phyloP scores from a whole-genome alignment of 2,329 filamentous ascomycete genomes.

The Aureobasidium sp. region DNA sequence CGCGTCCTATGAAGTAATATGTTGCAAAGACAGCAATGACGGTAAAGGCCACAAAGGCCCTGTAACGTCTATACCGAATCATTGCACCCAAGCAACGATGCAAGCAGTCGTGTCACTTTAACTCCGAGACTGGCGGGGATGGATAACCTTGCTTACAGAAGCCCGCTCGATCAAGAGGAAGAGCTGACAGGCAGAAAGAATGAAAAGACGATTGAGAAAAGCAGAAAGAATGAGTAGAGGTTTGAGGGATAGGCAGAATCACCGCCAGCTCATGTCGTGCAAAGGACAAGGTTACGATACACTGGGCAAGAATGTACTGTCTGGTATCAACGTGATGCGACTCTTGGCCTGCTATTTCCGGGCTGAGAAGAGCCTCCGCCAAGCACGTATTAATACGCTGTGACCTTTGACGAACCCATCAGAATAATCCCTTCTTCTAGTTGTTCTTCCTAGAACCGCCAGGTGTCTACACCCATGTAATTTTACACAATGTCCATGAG shows the following conservation, averaged over 20 bases:
- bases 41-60: constrained; percentile 52
- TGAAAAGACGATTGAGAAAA: too few relatives aligned
- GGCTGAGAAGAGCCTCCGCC: neutral
- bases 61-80: constrained; percentile 56
- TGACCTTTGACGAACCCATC: too few relatives aligned
- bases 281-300: neutral
- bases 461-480: too few relatives aligned
- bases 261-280: neutral
- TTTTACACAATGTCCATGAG: too few relatives aligned
- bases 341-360: constrained; percentile 11
- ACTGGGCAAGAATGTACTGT: neutral
- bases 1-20: constrained; percentile 41
- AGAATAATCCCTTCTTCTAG: too few relatives aligned
- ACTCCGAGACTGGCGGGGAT: neutral
- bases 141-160: neutral
- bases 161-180: neutral
- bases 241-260: neutral
- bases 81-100: constrained; percentile 3
- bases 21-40: constrained; percentile 49
- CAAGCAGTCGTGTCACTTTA: constrained; percentile 3
- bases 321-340: neutral
- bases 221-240: too few relatives aligned
- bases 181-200: neutral
- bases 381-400: neutral
- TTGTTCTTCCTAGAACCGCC: too few relatives aligned